A percentile compares a stretch with the other conserved stretches of the same genome.
Conservation (phyloP, 2,329 filamentous ascomycete genomes). For the Colletotrichum paranaense region DNA sequence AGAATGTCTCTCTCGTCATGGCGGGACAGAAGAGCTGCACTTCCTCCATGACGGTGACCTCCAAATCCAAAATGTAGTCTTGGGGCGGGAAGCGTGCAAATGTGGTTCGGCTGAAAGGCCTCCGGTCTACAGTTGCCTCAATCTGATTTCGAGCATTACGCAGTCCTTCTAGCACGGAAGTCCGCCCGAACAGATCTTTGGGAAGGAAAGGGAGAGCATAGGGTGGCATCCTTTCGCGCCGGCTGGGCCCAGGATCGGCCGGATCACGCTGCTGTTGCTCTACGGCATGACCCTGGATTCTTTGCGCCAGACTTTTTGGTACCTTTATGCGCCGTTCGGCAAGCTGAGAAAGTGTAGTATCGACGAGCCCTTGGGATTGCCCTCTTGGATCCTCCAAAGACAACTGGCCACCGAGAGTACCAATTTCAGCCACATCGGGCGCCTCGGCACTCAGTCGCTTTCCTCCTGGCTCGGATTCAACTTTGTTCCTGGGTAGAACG, state of each 20-base stretch:
- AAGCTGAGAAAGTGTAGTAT: not conserved
- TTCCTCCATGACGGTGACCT: conserved; percentile 10
- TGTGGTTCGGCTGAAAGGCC: not conserved
- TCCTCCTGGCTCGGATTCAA: not conserved
- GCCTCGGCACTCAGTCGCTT: not conserved
- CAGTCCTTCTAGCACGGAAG: not conserved
- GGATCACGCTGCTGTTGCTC: not conserved
- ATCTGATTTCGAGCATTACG: not conserved
- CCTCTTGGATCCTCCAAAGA: no score
- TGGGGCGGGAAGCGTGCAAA: conserved; percentile 9
- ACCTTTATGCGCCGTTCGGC: not conserved
- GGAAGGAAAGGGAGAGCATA: not conserved
- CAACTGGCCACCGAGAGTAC: not conserved
- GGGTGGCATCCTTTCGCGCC: not conserved
- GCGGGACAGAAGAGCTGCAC: conserved; percentile 19
- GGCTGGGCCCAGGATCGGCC: not conserved
- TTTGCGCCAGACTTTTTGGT: not conserved
- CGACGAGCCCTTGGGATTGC: not conserved
- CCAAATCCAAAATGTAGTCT: conserved; percentile 13
- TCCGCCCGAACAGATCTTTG: not conserved
- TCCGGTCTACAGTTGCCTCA: not conserved
- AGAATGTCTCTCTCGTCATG: conserved; percentile 6
- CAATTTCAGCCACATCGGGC: not conserved
- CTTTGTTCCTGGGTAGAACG: conserved; percentile 9
- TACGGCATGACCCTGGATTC: not conserved